Percentiles rank a stretch among this genome's conserved stretches.
These are phyloP conservation scores for Puccinia triticina DNA, from an alignment of 1,284 basidiomycete genomes.

Conservation along the genomic window DNA sequence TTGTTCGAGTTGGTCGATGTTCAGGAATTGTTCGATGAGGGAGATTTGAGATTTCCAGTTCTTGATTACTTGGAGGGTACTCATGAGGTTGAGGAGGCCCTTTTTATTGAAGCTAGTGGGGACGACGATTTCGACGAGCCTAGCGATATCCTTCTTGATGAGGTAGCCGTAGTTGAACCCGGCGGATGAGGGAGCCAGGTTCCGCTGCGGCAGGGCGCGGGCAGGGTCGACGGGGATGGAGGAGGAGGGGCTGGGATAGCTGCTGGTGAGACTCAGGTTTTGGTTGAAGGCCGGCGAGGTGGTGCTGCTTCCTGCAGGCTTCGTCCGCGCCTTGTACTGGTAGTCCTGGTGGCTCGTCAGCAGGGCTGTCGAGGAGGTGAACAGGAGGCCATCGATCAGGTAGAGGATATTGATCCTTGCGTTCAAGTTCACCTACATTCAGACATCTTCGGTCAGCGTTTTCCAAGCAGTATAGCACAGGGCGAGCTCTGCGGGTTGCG, in stretches of 20 bases:
- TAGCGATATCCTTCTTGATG: conserved; percentile 11
- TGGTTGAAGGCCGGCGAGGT: no score
- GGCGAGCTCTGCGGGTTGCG: neutral
- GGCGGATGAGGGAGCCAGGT: no score
- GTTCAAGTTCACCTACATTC: conserved; percentile 54
- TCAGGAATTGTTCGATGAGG: conserved; percentile 11
- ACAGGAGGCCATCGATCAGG: conserved; percentile 55
- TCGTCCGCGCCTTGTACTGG: neutral
- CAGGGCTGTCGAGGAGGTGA: conserved; percentile 53
- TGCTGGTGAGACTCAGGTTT: neutral
- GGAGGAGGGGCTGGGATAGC: neutral
- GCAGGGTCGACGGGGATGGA: no score
- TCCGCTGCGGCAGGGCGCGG: no score
- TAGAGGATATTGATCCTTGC: conserved; percentile 57
- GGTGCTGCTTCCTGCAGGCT: neutral
- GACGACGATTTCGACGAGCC: conserved; percentile 21
- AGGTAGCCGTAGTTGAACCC: conserved; percentile 7
- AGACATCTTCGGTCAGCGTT: neutral
- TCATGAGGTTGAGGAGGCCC: conserved; percentile 31
- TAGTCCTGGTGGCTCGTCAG: neutral
- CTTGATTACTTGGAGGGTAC: conserved; percentile 27
- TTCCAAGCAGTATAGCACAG: neutral
- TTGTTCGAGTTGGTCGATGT: conserved; percentile 6
- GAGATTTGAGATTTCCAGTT: conserved; percentile 33
- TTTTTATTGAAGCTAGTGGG: conserved; percentile 23